Conservation (phyloP, 2,329 filamentous ascomycete species). For the Berkeleyomyces rouxiae region DNA sequence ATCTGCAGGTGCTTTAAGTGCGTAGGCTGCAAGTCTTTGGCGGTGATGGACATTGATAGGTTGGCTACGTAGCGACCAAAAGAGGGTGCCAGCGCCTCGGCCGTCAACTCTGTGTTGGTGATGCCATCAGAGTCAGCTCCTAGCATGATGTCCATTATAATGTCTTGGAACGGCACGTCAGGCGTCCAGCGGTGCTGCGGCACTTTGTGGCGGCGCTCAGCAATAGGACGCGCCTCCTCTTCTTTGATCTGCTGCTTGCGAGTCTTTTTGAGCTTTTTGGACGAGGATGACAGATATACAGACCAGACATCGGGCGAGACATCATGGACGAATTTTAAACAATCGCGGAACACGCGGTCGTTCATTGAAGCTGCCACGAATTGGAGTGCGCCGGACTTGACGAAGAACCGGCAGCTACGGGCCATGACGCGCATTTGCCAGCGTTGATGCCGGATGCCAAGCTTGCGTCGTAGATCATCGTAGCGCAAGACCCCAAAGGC, state of each 20-base stretch:
- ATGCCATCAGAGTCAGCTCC: conserved; percentile 21
- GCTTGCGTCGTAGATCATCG: conserved; percentile 39
- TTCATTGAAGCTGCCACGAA: conserved; percentile 40
- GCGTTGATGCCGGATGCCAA: conserved; percentile 36
- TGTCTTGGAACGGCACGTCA: conserved; percentile 14
- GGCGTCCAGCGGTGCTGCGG: conserved; percentile 10
- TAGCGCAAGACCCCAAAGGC: conserved; percentile 43
- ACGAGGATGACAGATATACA: conserved; percentile 25
- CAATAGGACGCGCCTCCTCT: conserved; percentile 6
- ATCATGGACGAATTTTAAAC: conserved; percentile 40
- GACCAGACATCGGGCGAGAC: conserved; percentile 40
- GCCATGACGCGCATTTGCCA: conserved; percentile 45
- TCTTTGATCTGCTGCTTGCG: conserved; percentile 13
- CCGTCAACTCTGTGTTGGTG: conserved; percentile 23
- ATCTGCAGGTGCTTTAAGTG: conserved; percentile 26
- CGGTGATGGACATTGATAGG: conserved; percentile 16
- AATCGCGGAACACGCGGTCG: conserved; percentile 42
- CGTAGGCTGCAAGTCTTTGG: conserved; percentile 23
- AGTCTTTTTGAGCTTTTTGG: conserved; percentile 12
- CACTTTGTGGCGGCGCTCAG: neutral
- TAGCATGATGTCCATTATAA: conserved; percentile 22
- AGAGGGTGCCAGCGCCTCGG: conserved; percentile 21
- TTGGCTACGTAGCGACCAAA: conserved; percentile 22
- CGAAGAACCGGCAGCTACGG: conserved; percentile 41
- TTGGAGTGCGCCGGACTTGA: conserved; percentile 35